Base-by-base conservation (phyloP, 1,284 basidiomycete genomes). In the Naganishia sp. region DNA sequence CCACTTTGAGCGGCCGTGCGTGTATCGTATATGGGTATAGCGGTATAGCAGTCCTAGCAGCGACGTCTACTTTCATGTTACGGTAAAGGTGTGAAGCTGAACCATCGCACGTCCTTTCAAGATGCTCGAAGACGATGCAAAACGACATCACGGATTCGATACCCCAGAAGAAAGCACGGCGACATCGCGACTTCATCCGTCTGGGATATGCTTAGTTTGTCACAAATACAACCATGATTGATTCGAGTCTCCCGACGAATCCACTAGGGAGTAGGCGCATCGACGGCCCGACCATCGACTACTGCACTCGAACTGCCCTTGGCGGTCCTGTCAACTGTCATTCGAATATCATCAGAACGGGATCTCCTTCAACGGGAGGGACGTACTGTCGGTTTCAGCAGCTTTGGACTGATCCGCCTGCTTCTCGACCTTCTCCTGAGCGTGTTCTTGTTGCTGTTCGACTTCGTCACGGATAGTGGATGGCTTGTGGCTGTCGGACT, bases 291-390 rank as follows among this genome's bases (percentile, higher is more conserved):
- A 25, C 47, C 47, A 23, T 49, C 47, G 21, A 49, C 21, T 15
- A 49, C 47, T 49, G 47, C 47, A 49, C 21, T 49, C 6, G 47
- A 15, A 25, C 47, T 49, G 6, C 47, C 47, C 47, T 49, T 49
- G 18, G 21, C 47, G 21, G 47, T 49, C 47, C 47, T 49, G n/a
- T 49, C 47, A n/a, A 25, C 47, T 49, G 47, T 1, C 21, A n/a
- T 5, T 6, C 17, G 3, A 49, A 7, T 25, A 21, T 4, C 0
- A 39, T 39, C 35, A 39, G 35, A 13, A 39, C 7, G 35, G 35
- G 7, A 9, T 9, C 35, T 46, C 10, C 2, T 9, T 9, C 45
- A n/a, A 21, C 45, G 23, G 17, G 45, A 46, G 10, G 7, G 13
- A 46, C 47, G 18, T 23, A 49, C 47, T 49, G 47, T 49, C 47